Evolutionary conservation across 2,329 filamentous ascomycete species (phyloP), one percentile per base, ranked within the genome.

Genomic region (Diaporthe sp.): DNA sequence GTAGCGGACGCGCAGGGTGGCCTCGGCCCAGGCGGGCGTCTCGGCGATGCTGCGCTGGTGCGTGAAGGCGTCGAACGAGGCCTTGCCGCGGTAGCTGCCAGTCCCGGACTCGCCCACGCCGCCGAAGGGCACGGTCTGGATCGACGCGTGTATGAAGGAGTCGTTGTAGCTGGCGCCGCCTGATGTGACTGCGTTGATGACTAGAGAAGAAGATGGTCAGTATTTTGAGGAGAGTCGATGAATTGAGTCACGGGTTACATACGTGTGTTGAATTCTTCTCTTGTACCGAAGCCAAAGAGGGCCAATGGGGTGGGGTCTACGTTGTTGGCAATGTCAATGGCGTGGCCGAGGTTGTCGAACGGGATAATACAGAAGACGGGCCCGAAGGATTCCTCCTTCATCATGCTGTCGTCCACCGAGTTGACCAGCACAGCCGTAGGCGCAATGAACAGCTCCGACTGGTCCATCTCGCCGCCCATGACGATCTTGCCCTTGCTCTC

Each of bases 341-440:
- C 96, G 79, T 97, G 91, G 77, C 97, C 94, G n/a, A 98, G 87
- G 78, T 91, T 89, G 77, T 94, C 90, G 72, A 95, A 93, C 0
- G 95, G 89, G 71, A 97, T 85, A 76, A 98, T 91, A 76, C 94
- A 92, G 78, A 97, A 95, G 75, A 98, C 88, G n/a, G 97, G 97
- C 9, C 96, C 97, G 81, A 99, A 99, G 56, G 92, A 94, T 85
- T 99, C 97, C 76, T 97, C 91, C 32, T 86, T 85, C 80, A 98
- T 89, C 83, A 98, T 90, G 10, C 92, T 89, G 84, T 98, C 96
- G 65, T 96, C 89, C 22, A 89, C 81, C 76, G 91, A 92, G 77
- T 94, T 88, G 50, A 98, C 93, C 75, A 94, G 88, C n/a, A 99
- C 92, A n/a, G 96, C 92, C 0, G 97, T 99, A 0, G 96, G 94